phyloP scores from a whole-genome alignment of 805 yeast genomes.

The Saccharomycopsis capsularis region DNA sequence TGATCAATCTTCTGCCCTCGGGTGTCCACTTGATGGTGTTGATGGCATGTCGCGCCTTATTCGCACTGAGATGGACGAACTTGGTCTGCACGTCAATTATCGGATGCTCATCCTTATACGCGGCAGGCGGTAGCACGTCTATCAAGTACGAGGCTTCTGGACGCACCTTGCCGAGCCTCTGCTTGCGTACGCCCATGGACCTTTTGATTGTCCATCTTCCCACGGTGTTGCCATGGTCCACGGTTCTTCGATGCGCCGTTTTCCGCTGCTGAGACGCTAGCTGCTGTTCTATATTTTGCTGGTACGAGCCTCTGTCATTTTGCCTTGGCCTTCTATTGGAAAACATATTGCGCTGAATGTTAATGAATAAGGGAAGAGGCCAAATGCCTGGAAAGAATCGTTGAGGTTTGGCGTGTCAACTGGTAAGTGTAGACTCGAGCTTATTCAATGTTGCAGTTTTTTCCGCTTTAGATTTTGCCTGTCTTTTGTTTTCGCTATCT shows the following conservation, averaged over 20 bases:
- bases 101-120: constrained; percentile 42
- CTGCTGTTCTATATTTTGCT: constrained; percentile 13
- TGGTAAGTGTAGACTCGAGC: too few relatives aligned
- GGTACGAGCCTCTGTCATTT: too few relatives aligned
- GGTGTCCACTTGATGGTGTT: constrained; percentile 95
- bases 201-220: constrained; percentile 53
- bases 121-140: constrained; percentile 58
- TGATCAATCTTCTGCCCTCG: constrained; percentile 83
- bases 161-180: constrained; percentile 45
- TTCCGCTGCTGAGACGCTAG: constrained; percentile 37
- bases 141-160: constrained; percentile 65
- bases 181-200: constrained; percentile 37
- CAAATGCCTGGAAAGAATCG: too few relatives aligned
- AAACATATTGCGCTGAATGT: too few relatives aligned
- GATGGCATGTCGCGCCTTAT: constrained; percentile 86
- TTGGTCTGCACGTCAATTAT: constrained; percentile 64
- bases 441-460: too few relatives aligned
- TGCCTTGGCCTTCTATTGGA: too few relatives aligned
- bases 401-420: too few relatives aligned
- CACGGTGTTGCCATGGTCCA: constrained; percentile 71
- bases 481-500: too few relatives aligned
- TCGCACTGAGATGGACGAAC: constrained; percentile 84
- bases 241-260: constrained; percentile 56
- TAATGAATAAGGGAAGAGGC: too few relatives aligned
- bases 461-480: too few relatives aligned